Percentiles rank a stretch among this genome's conserved stretches.
These are phyloP conservation scores for Eucalyptus dawsonii DNA, from an alignment of 345 rosid genomes.

Conservation along the genomic window DNA sequence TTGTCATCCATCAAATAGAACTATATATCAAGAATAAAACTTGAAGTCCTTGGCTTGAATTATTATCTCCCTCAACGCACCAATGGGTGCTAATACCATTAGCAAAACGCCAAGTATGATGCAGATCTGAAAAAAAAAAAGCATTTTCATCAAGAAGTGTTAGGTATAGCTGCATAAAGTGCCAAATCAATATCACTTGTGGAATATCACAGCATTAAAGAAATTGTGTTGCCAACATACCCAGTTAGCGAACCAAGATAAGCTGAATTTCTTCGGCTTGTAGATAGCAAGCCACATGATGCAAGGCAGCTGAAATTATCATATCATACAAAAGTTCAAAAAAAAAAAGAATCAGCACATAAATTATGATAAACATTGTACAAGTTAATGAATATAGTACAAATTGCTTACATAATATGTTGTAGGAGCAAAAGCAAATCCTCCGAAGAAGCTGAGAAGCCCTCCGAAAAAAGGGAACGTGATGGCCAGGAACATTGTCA, in stretches of 20 bases:
- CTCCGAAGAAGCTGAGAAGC: constrained; percentile 68
- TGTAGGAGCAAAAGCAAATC: constrained; percentile 76
- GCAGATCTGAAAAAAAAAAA: constrained; percentile 15
- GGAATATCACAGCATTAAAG: not conserved
- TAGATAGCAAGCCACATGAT: constrained; percentile 53
- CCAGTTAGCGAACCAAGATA: constrained; percentile 59
- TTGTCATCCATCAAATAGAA: not conserved
- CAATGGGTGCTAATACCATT: constrained; percentile 36
- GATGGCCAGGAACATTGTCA: constrained; percentile 44
- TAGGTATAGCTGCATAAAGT: not conserved
- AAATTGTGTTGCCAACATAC: constrained; percentile 6
- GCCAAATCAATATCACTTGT: not conserved
- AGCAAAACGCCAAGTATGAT: constrained; percentile 20
- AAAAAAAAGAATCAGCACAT: not conserved
- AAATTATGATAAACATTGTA: not conserved
- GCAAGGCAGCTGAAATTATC: constrained; percentile 51
- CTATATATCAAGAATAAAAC: constrained; percentile 16
- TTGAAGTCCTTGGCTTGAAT: constrained; percentile 27
- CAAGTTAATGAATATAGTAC: not conserved
- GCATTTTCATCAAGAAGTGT: not conserved
- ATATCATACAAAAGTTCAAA: not conserved
- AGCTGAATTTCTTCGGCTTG: constrained; percentile 59
- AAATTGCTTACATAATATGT: constrained; percentile 35
- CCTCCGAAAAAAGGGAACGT: constrained; percentile 71
- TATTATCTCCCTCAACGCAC: constrained; percentile 28